phyloP scores from a whole-genome alignment of 2,329 filamentous ascomycete genomes.

The Phyllosticta ampelicida region DNA sequence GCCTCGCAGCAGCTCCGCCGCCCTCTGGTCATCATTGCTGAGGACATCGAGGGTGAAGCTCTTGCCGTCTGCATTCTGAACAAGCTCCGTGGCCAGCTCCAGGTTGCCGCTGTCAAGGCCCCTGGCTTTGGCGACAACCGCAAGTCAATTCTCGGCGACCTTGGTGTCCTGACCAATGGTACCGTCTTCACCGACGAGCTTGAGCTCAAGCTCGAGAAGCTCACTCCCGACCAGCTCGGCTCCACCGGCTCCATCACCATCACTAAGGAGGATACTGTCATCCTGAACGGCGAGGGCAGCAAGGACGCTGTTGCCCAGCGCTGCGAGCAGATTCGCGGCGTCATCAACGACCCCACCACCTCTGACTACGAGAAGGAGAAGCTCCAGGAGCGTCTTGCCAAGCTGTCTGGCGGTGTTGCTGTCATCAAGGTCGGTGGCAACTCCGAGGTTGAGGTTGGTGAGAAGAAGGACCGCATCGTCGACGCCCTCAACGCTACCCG shows the following conservation, averaged over 20 bases:
- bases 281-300: slow-evolving; percentile 91
- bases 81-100: slow-evolving; percentile 98
- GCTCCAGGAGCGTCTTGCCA: slow-evolving; percentile 98
- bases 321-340: slow-evolving; percentile 97
- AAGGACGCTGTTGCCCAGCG: slow-evolving; percentile 90
- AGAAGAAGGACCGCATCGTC: slow-evolving; percentile 99
- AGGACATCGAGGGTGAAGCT: slow-evolving; percentile 98
- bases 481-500: slow-evolving; percentile 97
- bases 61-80: slow-evolving; percentile 98
- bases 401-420: slow-evolving; percentile 96
- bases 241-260: slow-evolving; percentile 98
- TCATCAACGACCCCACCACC: slow-evolving; percentile 86
- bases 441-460: slow-evolving; percentile 95
- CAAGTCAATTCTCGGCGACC: slow-evolving; percentile 97
- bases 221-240: slow-evolving; percentile 88
- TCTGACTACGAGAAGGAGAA: slow-evolving; percentile 99
- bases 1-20: slow-evolving; percentile 91
- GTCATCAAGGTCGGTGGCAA: slow-evolving; percentile 98
- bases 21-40: slow-evolving; percentile 94
- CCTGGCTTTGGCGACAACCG: slow-evolving; percentile 99
- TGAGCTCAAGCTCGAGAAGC: slow-evolving; percentile 98
- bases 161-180: slow-evolving; percentile 90
- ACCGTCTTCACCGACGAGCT: slow-evolving; percentile 98
- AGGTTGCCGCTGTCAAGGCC: slow-evolving; percentile 97
- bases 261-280: slow-evolving; percentile 99